Conservation (phyloP, 2,329 filamentous ascomycete species). For the Talaromyces rugulosus region DNA sequence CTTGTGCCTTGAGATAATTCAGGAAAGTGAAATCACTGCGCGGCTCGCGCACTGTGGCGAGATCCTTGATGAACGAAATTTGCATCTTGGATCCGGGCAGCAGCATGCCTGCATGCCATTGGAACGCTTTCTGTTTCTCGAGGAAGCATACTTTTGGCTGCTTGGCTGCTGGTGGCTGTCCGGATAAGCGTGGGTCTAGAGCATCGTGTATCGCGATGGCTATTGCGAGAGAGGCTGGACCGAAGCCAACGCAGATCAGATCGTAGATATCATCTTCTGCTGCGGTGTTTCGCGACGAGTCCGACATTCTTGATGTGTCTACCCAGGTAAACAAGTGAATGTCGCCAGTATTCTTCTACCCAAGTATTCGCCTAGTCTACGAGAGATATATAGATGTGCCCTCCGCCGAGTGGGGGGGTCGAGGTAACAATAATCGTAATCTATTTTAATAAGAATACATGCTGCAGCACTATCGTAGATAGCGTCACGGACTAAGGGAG, state of each 20-base stretch:
- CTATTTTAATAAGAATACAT: background rate
- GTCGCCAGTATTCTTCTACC: background rate
- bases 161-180: conserved; percentile 32
- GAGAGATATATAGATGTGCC: background rate
- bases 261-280: conserved; percentile 65
- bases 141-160: conserved; percentile 75
- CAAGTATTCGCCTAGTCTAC: no score
- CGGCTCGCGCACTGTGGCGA: conserved; percentile 84
- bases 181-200: conserved; percentile 47
- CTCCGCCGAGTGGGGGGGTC: no score
- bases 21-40: conserved; percentile 90
- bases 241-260: conserved; percentile 86
- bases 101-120: conserved; percentile 95
- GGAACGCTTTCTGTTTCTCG: conserved; percentile 77
- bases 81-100: conserved; percentile 93
- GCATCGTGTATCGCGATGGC: conserved; percentile 84
- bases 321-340: background rate
- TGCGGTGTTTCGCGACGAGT: background rate
- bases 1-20: conserved; percentile 82
- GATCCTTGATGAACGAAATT: conserved; percentile 94
- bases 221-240: conserved; percentile 83
- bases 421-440: background rate
- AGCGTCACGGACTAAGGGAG: background rate
- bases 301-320: background rate
- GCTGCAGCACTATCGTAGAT: background rate